phyloP scores from a whole-genome alignment of 108 stramenopile species.

The Bacterosira constricta region DNA sequence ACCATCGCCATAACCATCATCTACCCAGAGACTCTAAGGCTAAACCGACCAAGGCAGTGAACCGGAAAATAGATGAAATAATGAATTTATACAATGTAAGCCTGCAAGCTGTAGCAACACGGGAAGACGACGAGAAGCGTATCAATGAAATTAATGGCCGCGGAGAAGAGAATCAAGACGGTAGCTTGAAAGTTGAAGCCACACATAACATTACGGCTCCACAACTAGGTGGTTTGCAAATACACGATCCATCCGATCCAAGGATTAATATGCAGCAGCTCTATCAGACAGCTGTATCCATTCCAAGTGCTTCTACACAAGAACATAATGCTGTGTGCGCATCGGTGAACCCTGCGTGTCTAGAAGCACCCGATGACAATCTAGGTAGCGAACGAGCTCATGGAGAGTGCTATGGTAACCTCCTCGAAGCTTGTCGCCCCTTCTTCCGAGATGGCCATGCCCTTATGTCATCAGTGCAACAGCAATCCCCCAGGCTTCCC shows the following conservation, averaged over 20 bases:
- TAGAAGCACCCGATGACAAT: background rate
- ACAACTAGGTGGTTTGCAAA: slow-evolving; percentile 55
- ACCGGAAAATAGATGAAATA: too few species aligned
- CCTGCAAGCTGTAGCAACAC: too few species aligned
- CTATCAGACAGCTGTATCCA: background rate
- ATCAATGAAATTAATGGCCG: too few species aligned
- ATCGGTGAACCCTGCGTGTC: background rate
- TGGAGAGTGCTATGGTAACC: slow-evolving; percentile 27
- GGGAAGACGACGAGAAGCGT: too few species aligned
- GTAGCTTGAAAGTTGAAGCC: too few species aligned
- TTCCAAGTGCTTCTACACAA: background rate
- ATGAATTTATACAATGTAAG: too few species aligned
- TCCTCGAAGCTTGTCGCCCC: slow-evolving; percentile 40
- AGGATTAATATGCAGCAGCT: slow-evolving; percentile 47
- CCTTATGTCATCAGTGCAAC: slow-evolving; percentile 1
- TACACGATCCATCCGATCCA: slow-evolving; percentile 62
- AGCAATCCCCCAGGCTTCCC: background rate
- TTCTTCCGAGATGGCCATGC: slow-evolving; percentile 26
- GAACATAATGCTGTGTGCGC: background rate
- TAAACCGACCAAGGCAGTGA: too few species aligned
- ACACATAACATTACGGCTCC: too few species aligned
- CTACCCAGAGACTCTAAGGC: too few species aligned
- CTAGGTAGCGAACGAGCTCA: background rate
- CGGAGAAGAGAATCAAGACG: too few species aligned
- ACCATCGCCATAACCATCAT: too few species aligned